Conservation (phyloP, 2,329 filamentous ascomycete species). For the Berkeleyomyces basicola region DNA sequence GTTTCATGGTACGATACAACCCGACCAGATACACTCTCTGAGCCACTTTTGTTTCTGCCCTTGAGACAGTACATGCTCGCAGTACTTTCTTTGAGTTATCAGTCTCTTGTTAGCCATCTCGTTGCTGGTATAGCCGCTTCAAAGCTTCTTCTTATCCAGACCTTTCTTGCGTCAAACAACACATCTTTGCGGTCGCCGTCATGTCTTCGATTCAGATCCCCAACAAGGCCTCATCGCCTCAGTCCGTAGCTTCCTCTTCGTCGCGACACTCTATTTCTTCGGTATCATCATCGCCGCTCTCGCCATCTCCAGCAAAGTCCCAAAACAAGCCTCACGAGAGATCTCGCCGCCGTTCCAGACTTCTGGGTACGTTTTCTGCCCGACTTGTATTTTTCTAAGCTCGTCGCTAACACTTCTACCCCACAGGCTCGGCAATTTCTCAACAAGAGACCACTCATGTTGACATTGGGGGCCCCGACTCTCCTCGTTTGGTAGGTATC, state of each 20-base stretch:
- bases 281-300: constrained; percentile 37
- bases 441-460: constrained; percentile 67
- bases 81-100: neutral
- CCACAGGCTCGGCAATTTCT: constrained; percentile 49
- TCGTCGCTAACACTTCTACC: constrained; percentile 14
- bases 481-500: constrained; percentile 53
- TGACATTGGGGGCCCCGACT: constrained; percentile 59
- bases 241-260: constrained; percentile 25
- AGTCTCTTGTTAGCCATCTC: no score
- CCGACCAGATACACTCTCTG: neutral
- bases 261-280: constrained; percentile 23
- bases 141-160: no score
- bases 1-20: neutral
- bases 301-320: constrained; percentile 21
- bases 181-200: constrained; percentile 14
- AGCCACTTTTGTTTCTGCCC: neutral
- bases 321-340: constrained; percentile 10
- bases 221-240: constrained; percentile 22
- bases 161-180: neutral
- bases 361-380: constrained; percentile 33
- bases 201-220: constrained; percentile 60
- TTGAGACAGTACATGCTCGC: constrained; percentile 4
- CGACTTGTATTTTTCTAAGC: neutral
- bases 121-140: no score
- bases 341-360: constrained; percentile 37